Evolutionary conservation across 352 stramenopile genomes (phyloP).

Genomic region (Phytophthora podocarpi): DNA sequence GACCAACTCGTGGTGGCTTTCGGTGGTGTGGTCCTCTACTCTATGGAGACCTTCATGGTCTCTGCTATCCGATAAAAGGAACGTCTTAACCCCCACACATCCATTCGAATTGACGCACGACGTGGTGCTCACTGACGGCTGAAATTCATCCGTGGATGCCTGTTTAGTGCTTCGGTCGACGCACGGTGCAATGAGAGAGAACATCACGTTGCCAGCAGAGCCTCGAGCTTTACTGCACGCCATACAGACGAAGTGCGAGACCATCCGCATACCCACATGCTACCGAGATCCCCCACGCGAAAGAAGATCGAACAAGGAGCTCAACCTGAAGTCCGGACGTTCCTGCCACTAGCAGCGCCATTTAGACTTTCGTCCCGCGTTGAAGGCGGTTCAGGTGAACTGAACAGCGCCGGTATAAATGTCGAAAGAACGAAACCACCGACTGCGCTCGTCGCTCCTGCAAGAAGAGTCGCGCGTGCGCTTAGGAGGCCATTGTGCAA

Average conservation of each 20-base stretch:
- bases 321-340: conserved; percentile 20
- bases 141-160: no score
- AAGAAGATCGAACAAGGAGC: conserved; percentile 31
- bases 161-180: no score
- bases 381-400: conserved; percentile 16
- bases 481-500: conserved; percentile 22
- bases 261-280: conserved; percentile 15
- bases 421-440: conserved; percentile 37
- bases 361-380: conserved; percentile 4
- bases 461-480: conserved; percentile 4
- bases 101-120: no score
- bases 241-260: conserved; percentile 17
- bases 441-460: conserved; percentile 1
- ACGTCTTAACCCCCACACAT: no score
- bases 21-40: no score
- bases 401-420: conserved; percentile 27
- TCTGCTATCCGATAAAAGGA: no score
- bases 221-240: no score
- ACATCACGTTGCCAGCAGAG: no score
- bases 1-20: no score
- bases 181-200: no score
- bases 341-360: neutral
- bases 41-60: no score
- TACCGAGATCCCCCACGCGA: conserved; percentile 2
- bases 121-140: no score